A percentile compares a stretch with the other conserved stretches of the same genome.
Conservation (phyloP, 352 stramenopile species). For the Phytophthora fragariae region DNA sequence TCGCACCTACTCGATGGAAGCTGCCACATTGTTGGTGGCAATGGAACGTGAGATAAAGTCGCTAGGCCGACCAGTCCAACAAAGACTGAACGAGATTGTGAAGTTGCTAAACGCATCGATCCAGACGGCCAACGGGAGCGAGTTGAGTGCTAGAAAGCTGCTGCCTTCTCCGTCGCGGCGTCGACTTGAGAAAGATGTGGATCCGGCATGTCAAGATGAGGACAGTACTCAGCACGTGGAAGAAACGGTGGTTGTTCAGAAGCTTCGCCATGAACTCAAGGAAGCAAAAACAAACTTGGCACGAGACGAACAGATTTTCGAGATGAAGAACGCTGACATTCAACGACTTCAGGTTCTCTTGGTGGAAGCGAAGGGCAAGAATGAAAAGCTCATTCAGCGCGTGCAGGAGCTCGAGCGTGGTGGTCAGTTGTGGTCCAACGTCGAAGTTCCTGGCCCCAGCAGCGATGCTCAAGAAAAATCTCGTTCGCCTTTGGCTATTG, state of each 20-base stretch:
- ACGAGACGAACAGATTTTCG: constrained; percentile 86
- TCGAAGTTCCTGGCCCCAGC: constrained; percentile 1
- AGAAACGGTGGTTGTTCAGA: constrained; percentile 36
- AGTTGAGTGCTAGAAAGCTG: constrained; percentile 39
- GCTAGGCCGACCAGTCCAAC: constrained; percentile 72
- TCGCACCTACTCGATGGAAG: constrained; percentile 66
- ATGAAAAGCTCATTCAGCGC: constrained; percentile 74
- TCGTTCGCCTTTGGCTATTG: background rate
- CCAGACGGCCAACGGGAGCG: constrained; percentile 62
- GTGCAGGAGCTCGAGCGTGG: constrained; percentile 77
- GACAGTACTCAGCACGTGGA: constrained; percentile 24
- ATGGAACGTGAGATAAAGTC: constrained; percentile 84
- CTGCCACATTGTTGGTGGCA: constrained; percentile 71
- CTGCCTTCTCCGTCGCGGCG: constrained; percentile 17
- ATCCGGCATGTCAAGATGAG: constrained; percentile 17
- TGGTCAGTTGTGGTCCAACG: constrained; percentile 74
- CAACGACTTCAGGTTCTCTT: constrained; percentile 66
- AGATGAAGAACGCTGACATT: constrained; percentile 86
- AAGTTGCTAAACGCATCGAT: constrained; percentile 78
- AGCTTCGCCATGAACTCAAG: constrained; percentile 66
- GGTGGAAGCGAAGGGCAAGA: constrained; percentile 70
- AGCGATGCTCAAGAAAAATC: constrained; percentile 7
- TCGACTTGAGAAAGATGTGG: constrained; percentile 17
- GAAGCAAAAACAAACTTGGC: constrained; percentile 70
- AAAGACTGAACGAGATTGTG: constrained; percentile 85